Evolutionary conservation across 306 rosid genomes (phyloP), one percentile per base, ranked within the genome.

Genomic region (Rosa lucieae): DNA sequence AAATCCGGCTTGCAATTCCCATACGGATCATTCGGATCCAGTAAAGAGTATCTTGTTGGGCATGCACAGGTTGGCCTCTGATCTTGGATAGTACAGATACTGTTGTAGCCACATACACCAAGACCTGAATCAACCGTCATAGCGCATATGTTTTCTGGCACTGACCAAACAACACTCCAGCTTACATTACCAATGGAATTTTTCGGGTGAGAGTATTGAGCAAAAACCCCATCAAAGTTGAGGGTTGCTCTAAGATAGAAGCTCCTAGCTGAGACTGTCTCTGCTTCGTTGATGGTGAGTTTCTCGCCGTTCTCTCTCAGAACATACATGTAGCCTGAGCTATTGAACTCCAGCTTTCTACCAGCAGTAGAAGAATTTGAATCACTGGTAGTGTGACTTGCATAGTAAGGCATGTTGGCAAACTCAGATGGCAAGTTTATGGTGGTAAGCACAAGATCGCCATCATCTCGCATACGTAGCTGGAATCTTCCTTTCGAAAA

Each of bases 81-180:
- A 32, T 81, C 49, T 32, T 43, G 77, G 11, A 83, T 49, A 29
- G 52, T 35, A 75, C 94, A 90, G 18, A 86, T 70, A 51, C 88
- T 87, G 67, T 90, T 85, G 72, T 78, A 80, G 5, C 92, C 92
- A 61, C 94, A 88, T 11, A 85, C 72, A 18, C 88, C 88, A 21
- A 23, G 75, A 14, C 92, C 86, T 0, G 18, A 0, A 35, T 1
- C 10, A 3, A 70, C 70, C 1, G 1, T 0, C 44, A 47, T 5
- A 9, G 6, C 5, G 67, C 67, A 90, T 21, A 77, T 77, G 48
- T 82, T 14, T 18, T 55, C 49, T 5, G 82, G 85, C 1, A 0
- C 3, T 15, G 48, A 72, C 82, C 82, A 66, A 47, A 53, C 46
- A 43, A 2, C 1, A 43, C 48, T 67, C 85, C 82, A 82, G 39